These are phyloP conservation scores for Neltuma alba DNA, from an alignment of 306 rosid genomes.

Conservation along the genomic window DNA sequence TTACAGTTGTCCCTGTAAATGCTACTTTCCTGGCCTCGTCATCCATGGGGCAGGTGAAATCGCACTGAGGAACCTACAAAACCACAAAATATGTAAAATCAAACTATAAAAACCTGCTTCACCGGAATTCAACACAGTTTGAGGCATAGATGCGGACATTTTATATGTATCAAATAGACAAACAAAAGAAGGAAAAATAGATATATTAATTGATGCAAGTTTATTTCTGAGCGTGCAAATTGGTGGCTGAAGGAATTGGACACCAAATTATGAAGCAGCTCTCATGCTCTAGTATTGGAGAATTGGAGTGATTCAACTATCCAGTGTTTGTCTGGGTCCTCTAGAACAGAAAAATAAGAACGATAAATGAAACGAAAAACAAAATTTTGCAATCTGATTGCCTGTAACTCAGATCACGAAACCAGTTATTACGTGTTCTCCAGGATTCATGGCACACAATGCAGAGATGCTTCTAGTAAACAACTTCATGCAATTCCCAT, in stretches of 20 bases:
- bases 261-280: neutral
- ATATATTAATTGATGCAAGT: neutral
- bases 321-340: neutral
- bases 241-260: neutral
- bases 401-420: neutral
- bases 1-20: neutral
- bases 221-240: neutral
- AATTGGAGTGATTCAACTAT: neutral
- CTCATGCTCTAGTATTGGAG: neutral
- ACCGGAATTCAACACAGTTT: neutral
- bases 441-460: too few relatives aligned
- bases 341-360: neutral
- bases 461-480: too few relatives aligned
- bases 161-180: neutral
- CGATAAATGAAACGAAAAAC: neutral
- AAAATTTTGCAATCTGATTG: neutral
- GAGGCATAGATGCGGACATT: neutral
- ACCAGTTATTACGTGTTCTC: too few relatives aligned
- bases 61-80: neutral
- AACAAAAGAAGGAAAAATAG: neutral
- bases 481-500: too few relatives aligned
- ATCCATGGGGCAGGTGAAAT: neutral
- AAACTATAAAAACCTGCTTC: neutral
- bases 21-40: neutral
- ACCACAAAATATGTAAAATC: neutral